Evolutionary conservation across 169 alveolate genomes (phyloP).

Genomic region (Amoebophrya sp.): DNA sequence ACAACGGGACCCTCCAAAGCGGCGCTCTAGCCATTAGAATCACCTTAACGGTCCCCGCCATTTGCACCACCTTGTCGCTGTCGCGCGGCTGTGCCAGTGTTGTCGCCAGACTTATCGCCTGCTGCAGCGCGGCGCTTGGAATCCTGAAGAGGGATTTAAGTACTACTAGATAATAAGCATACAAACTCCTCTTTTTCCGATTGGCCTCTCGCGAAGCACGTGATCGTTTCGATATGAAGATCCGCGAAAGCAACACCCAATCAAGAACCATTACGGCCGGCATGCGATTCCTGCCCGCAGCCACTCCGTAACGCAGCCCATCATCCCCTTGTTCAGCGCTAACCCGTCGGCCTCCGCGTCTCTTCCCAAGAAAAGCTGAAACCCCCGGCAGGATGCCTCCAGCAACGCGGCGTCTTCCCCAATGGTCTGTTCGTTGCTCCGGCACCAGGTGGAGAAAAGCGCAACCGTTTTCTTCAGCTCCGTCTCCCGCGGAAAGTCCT

Average conservation of each 20-base stretch:
- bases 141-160: background rate
- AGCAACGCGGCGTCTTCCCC: background rate
- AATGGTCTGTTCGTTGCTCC: background rate
- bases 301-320: background rate
- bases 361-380: background rate
- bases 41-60: background rate
- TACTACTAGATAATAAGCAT: background rate
- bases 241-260: background rate
- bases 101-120: background rate
- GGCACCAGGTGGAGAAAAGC: background rate
- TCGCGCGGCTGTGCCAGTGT: background rate
- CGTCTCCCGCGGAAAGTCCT: too few species aligned
- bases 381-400: background rate
- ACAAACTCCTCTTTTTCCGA: background rate
- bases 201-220: background rate
- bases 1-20: too few species aligned
- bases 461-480: too few species aligned
- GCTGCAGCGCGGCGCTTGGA: background rate
- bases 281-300: background rate
- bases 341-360: background rate
- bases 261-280: background rate
- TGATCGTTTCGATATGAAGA: background rate
- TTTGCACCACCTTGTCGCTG: background rate
- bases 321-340: background rate
- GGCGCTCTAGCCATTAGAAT: too few species aligned